Conservation (phyloP, 116 monocot genomes). For the Posidonia oceanica region DNA sequence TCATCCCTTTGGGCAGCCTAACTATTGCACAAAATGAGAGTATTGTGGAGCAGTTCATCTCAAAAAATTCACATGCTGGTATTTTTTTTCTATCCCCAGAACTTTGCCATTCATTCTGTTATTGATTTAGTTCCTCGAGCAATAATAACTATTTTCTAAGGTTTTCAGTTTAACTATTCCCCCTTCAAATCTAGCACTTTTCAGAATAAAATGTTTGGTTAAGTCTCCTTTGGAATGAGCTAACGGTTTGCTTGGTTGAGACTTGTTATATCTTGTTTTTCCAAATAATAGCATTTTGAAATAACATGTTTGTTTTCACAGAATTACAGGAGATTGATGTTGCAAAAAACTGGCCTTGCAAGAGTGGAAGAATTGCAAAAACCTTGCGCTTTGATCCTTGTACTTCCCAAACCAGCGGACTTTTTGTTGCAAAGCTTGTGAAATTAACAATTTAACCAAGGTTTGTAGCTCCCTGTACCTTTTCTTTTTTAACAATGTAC, state of each 20-base stretch:
- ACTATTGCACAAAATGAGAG: conserved; percentile 84
- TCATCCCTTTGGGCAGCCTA: conserved; percentile 37
- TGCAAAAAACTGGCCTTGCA: conserved; percentile 64
- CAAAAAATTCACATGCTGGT: conserved; percentile 68
- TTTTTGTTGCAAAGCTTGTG: conserved; percentile 73
- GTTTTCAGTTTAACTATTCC: background rate
- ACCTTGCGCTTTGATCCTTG: conserved; percentile 72
- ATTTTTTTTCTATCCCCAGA: conserved; percentile 19
- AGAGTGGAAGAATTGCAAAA: conserved; percentile 42
- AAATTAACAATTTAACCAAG: conserved; percentile 16
- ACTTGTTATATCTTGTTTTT: background rate
- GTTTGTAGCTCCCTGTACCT: background rate
- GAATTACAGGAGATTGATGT: conserved; percentile 49
- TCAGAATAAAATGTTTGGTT: too few relatives aligned
- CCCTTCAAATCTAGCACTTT: background rate
- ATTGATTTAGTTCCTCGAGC: background rate
- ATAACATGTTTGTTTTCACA: conserved; percentile 10
- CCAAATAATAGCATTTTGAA: background rate
- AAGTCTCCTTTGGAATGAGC: background rate
- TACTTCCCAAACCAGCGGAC: conserved; percentile 75
- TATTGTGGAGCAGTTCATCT: conserved; percentile 66
- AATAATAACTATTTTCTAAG: too few relatives aligned
- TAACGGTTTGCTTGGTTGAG: background rate
- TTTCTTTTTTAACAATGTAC: too few relatives aligned
- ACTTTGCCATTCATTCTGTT: background rate